A percentile compares a stretch with the other conserved stretches of the same genome.
phyloP scores from a whole-genome alignment of 208 protist species.

The Leptomonas pyrrhocoris region DNA sequence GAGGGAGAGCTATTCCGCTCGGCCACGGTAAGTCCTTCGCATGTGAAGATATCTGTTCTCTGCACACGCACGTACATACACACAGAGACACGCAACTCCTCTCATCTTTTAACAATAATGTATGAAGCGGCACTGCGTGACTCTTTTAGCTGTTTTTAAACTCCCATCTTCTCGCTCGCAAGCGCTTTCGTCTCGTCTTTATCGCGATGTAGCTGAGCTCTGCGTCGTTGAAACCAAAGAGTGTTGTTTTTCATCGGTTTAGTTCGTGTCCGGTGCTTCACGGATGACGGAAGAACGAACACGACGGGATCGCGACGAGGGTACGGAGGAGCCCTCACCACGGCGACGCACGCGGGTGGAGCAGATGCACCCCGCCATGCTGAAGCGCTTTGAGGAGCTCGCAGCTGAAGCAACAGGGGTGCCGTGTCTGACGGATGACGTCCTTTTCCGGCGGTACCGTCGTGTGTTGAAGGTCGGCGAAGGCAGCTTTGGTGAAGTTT shows the following conservation, averaged over 20 bases:
- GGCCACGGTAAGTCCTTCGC: no score
- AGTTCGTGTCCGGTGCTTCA: neutral
- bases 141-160: no score
- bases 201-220: no score
- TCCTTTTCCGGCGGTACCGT: conserved; percentile 59
- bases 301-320: neutral
- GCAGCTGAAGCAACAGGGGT: neutral
- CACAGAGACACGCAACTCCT: no score
- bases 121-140: no score
- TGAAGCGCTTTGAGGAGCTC: conserved; percentile 23
- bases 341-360: conserved; percentile 22
- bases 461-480: conserved; percentile 82
- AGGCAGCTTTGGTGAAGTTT: conserved; percentile 87
- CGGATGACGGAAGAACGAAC: neutral
- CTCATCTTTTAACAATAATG: no score
- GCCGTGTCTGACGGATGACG: conserved; percentile 13
- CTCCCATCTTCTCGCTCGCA: no score
- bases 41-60: no score
- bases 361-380: conserved; percentile 24
- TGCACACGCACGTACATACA: no score
- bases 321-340: conserved; percentile 3
- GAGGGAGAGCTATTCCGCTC: no score
- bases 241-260: conserved; percentile 16
- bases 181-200: no score
- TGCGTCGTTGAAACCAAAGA: no score